Percentiles rank a stretch among this genome's conserved stretches.
phyloP scores from a whole-genome alignment of 177 flowering plant species.

The Telopea speciosissima region DNA sequence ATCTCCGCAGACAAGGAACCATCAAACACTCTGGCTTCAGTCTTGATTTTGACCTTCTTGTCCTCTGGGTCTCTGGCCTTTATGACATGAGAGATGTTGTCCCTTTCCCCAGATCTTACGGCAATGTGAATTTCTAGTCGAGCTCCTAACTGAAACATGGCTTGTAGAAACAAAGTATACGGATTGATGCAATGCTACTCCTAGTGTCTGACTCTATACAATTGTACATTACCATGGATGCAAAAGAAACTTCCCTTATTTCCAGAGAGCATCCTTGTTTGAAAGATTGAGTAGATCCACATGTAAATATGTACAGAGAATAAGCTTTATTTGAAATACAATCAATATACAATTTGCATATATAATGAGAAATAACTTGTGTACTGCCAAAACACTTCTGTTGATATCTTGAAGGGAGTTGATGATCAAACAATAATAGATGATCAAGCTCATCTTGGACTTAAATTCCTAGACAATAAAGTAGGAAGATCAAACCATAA shows the following conservation, averaged over 20 bases:
- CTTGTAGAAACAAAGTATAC: not conserved
- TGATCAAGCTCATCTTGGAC: no score
- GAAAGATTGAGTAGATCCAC: not conserved
- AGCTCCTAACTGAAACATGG: not conserved
- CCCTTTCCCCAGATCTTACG: conserved; percentile 70
- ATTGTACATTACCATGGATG: not conserved
- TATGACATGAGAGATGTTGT: conserved; percentile 61
- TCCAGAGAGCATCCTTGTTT: not conserved
- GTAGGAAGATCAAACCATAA: no score
- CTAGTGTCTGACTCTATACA: not conserved
- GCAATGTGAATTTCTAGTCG: conserved; percentile 33
- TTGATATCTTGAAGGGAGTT: no score
- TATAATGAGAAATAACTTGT: no score
- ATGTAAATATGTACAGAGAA: not conserved
- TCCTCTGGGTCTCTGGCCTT: conserved; percentile 67
- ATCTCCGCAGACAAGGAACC: conserved; percentile 75
- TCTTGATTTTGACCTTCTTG: conserved; percentile 56
- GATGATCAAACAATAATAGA: no score
- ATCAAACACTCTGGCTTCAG: conserved; percentile 71
- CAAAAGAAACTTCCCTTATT: not conserved
- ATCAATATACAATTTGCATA: no score
- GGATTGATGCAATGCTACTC: no score
- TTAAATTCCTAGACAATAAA: no score
- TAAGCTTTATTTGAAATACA: no score
- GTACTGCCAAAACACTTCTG: no score